phyloP scores from a whole-genome alignment of 1,139 yeast genomes.

The Taphrina confusa region DNA sequence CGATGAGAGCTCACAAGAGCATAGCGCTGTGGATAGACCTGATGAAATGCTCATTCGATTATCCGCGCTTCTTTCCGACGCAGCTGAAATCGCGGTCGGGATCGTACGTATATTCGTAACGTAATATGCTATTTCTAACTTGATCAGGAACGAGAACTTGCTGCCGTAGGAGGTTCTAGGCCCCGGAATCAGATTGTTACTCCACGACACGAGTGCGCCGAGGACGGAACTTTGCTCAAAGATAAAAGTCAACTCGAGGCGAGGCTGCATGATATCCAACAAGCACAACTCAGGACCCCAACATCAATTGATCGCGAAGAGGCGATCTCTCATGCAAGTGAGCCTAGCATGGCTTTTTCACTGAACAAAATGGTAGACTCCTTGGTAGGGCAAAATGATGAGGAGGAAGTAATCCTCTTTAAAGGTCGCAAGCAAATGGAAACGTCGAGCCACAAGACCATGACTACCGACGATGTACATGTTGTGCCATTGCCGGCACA shows the following conservation, averaged over 20 bases:
- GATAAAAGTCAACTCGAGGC: not conserved
- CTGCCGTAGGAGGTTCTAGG: not conserved
- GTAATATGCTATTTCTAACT: not conserved
- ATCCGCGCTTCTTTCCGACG: conserved; percentile 38
- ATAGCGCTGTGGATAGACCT: too few species aligned
- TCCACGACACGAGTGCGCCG: not conserved
- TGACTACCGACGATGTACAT: not conserved
- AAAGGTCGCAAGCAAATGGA: conserved; percentile 10
- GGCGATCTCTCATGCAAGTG: conserved; percentile 5
- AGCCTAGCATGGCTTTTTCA: conserved; percentile 28
- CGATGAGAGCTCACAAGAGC: conserved; percentile 10
- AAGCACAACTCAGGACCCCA: not conserved
- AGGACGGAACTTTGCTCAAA: too few species aligned
- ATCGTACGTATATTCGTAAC: not conserved
- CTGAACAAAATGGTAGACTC: conserved; percentile 25
- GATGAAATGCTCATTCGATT: conserved; percentile 37
- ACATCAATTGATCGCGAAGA: not conserved
- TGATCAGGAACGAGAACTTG: conserved; percentile 7
- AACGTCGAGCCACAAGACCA: not conserved
- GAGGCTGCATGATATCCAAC: not conserved
- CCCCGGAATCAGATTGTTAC: too few species aligned
- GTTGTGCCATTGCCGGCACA: not conserved
- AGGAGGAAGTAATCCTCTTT: conserved; percentile 26
- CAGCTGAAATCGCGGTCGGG: conserved; percentile 28
- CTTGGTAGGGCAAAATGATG: conserved; percentile 18